Evolutionary conservation across 257 asterid genomes (phyloP), one percentile per base, ranked within the genome.

Genomic region (Salvia hispanica): DNA sequence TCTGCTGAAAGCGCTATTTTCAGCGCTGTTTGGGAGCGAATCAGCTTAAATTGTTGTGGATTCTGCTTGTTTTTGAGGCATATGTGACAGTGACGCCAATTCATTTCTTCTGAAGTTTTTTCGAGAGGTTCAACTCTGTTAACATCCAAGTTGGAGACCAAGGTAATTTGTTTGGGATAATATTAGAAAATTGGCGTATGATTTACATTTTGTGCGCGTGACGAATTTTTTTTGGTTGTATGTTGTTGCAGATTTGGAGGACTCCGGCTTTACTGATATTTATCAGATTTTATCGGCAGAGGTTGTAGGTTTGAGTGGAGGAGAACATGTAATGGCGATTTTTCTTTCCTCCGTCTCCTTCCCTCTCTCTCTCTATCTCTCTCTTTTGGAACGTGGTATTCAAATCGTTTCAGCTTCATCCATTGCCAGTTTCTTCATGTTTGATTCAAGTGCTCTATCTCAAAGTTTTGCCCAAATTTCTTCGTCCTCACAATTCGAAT

Each of bases 201-300:
- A 53, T 61, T 71, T 69, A 74, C 71, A 66, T 77, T 25, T 25
- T 25, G 1, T 25, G 31, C 65, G 53, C 62, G 12, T 58, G 70
- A 66, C 52, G 64, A 64, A 16, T 9, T 31, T 40, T n/a, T 11
- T 12, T 42, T 21, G 40, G 31, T 14, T 56, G 70, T 63, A 44
- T 57, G 55, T 42, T 28, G 14, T 69, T 25, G 47, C 83, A 81
- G 81, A 81, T 64, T 78, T 72, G 50, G 72, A 61, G 69, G 43
- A 52, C 66, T 68, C 75, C 56, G 60, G 46, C 61, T 43, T 62
- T 36, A 34, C 69, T 34, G 64, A 48, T 55, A 25, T 14, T 55
- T 46, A 54, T 15, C 42, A 5, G 52, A 47, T 65, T 70, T 47
- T 51, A 52, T 53, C 40, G 57, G 59, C 42, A 3, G 69, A 71